These are phyloP conservation scores for Fomitopsis schrenkii DNA, from an alignment of 1,284 basidiomycete species.

Conservation along the genomic window DNA sequence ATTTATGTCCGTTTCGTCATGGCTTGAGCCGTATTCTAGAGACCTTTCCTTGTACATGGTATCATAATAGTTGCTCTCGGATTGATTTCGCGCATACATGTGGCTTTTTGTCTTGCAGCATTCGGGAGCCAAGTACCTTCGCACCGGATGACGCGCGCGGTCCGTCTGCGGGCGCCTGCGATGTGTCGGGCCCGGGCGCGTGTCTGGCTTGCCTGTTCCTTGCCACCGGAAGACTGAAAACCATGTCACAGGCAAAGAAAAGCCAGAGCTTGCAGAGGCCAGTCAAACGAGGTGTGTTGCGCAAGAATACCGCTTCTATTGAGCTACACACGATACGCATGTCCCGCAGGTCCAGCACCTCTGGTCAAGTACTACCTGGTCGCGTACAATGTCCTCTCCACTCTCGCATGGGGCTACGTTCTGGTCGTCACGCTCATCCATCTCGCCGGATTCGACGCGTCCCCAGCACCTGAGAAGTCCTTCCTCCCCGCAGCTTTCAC, in stretches of 20 bases:
- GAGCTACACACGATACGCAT: neutral
- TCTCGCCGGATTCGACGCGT: constrained; percentile 35
- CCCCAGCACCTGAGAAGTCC: constrained; percentile 25
- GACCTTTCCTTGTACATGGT: neutral
- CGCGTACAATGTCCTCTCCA: constrained; percentile 73
- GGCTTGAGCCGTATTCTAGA: neutral
- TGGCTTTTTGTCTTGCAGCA: neutral
- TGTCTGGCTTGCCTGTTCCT: too few relatives aligned
- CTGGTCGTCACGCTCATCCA: constrained; percentile 51
- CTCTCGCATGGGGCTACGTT: constrained; percentile 71
- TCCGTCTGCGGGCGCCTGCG: neutral
- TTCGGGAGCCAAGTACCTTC: too few relatives aligned
- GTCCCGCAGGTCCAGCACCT: constrained; percentile 15
- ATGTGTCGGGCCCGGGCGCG: neutral
- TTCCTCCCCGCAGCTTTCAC: constrained; percentile 11
- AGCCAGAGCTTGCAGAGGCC: neutral
- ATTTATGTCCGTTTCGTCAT: neutral
- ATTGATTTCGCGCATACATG: neutral
- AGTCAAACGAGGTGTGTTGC: neutral
- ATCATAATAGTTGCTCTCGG: neutral
- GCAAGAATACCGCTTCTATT: too few relatives aligned
- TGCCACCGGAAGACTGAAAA: too few relatives aligned
- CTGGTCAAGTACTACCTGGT: constrained; percentile 63
- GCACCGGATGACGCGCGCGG: too few relatives aligned
- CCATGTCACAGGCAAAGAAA: neutral